A percentile compares a stretch with the other conserved stretches of the same genome.
Conservation (phyloP, 2,329 filamentous ascomycete genomes). For the Leptographium galeiforme region DNA sequence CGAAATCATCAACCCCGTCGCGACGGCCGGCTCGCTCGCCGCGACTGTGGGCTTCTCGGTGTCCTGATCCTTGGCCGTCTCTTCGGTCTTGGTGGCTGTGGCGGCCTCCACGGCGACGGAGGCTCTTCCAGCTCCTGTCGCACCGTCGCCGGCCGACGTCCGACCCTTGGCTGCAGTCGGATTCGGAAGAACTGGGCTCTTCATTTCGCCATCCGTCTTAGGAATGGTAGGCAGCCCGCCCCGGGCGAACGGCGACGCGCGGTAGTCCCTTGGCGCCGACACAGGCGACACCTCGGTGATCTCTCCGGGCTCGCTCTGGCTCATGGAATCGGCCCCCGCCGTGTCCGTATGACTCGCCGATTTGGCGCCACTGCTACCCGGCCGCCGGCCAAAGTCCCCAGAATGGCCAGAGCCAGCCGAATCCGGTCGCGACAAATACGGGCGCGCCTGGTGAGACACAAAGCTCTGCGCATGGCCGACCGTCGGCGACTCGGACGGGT, state of each 20-base stretch:
- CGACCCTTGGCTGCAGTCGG: background rate
- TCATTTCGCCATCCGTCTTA: background rate
- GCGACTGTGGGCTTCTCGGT: background rate
- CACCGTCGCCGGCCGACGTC: background rate
- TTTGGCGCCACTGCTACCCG: slow-evolving; percentile 40
- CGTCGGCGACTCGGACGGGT: slow-evolving; percentile 36
- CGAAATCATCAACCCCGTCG: slow-evolving; percentile 5
- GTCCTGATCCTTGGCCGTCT: background rate
- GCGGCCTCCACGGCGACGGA: background rate
- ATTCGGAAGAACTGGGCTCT: background rate
- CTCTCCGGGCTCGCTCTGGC: slow-evolving; percentile 34
- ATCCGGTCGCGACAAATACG: slow-evolving; percentile 21
- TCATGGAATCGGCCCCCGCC: slow-evolving; percentile 23
- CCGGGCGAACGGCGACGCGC: background rate
- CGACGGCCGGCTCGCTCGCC: background rate
- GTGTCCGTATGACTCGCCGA: slow-evolving; percentile 23
- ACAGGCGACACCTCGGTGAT: slow-evolving; percentile 20
- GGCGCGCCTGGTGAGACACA: slow-evolving; percentile 24
- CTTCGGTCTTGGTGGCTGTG: background rate
- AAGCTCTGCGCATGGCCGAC: slow-evolving; percentile 36
- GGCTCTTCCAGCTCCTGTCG: background rate
- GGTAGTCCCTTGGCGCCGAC: background rate
- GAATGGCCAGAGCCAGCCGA: slow-evolving; percentile 25
- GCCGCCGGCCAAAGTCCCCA: slow-evolving; percentile 27
- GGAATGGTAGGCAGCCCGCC: background rate